Evolutionary conservation across 495 filamentous ascomycete genomes (phyloP), one percentile per base, ranked within the genome.

Genomic region (Aspergillus leporis): DNA sequence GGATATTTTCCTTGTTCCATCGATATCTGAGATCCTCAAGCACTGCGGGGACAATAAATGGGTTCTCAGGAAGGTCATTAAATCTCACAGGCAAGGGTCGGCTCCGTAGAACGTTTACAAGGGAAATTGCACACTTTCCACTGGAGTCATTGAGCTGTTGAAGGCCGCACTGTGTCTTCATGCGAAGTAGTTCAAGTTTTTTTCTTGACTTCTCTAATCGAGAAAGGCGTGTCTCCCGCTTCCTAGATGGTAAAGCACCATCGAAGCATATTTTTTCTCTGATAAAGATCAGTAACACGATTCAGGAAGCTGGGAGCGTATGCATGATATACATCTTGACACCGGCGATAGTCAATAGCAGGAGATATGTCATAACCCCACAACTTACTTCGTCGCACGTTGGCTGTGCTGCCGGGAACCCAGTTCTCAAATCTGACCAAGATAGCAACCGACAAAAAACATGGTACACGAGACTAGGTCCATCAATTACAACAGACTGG

Each of bases 401-500:
- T 7, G 89, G 85, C 9, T 83, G 78, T 3, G 76, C 63, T 43
- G 85, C 85, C 65, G 80, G 74, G 48, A 65, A 74, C 74, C 68
- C 78, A 48, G 61, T 34, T 54, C 58, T 48, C 50, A 43, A 50
- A 10, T 69, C 43, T 49, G 69, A 77, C 45, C 69, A 69, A 5
- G 66, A 71, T 5, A 85, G 68, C 30, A 87, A 77, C 13, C 82
- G 69, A 12, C 81, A 70, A 47, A 87, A 84, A 38, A 93, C 73
- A 65, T 90, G 83, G 62, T 92, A 86, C 5, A 89, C 88, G 19
- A 95, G 76, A 13, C 82, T 85, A 0, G 91, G 90, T 0, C 91
- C 91, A 61, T 95, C 91, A 51, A 95, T 83, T 36, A 88, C 84
- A 6, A 90, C 77, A 1, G 64, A 67, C 12, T 61, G 55, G n/a